Evolutionary conservation across 225 moss, liverwort and hornwort genomes (phyloP), one percentile per base, ranked within the genome.

Genomic region (Anthoceros angustus): DNA sequence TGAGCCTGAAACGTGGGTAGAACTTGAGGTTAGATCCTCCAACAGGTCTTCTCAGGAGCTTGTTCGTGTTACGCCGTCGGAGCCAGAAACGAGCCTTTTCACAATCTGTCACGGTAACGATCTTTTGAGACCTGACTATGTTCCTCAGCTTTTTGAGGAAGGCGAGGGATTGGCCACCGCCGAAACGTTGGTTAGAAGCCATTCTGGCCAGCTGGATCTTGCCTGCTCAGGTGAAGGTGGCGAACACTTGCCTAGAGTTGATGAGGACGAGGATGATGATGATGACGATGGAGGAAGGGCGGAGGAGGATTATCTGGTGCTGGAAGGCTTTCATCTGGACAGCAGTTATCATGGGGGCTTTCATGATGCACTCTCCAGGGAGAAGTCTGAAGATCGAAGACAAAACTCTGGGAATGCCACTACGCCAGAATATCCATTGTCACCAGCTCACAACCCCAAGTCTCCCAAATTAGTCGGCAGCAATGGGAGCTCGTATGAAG

Each of bases 1-100:
- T 42, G 39, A 42, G 9, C 41, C 69, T 61, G 82, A 75, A 12
- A 80, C 79, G 26, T 82, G 55, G 55, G 55, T 55, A 23, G 55
- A 55, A 23, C 55, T 55, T 55, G 55, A 55, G n/a, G 55, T 55
- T 1, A 55, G 18, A 55, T 55, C 55, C n/a, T 18, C 55, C 18
- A 55, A 15, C 14, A 18, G 55, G 8, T 55, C 55, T 0, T 55
- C 55, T 55, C 55, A 55, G 55, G 55, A 55, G n/a, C 12, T 55
- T 18, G 12, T 18, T 20, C 8, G 55, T 20, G 5, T 8, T 15
- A 20, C 23, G 55, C 55, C 55, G 4, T 55, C 55, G 23, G 55
- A 55, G 55, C 55, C 55, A 55, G 55, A 55, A 55, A 55, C 55
- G 4, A 55, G 55, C n/a, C 55, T 55, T 23, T 55, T 55, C 55